Percentiles rank a stretch among this genome's conserved stretches.
Conservation (phyloP, 371 early-diverging fungal genomes). For the Phascolomyces articulosus region DNA sequence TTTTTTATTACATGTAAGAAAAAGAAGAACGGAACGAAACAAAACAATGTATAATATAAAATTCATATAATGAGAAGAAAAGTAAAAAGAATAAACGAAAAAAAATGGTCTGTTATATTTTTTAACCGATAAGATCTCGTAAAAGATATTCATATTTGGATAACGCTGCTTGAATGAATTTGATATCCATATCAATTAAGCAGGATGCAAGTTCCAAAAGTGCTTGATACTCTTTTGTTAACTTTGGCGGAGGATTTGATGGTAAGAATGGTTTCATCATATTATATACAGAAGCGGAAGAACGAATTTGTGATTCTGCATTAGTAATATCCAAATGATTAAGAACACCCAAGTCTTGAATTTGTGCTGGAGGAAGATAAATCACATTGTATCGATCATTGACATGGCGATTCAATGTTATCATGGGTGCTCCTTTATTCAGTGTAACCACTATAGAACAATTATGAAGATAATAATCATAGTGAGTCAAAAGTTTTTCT, state of each 20-base stretch:
- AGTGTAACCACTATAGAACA: too few species aligned
- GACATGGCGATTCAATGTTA: too few species aligned
- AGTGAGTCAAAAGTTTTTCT: too few species aligned
- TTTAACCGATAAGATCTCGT: not conserved
- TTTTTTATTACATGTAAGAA: too few species aligned
- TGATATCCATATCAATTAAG: not conserved
- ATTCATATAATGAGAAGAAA: too few species aligned
- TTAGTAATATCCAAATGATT: not conserved
- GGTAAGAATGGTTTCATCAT: not conserved
- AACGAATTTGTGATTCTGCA: not conserved
- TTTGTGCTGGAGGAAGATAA: not conserved
- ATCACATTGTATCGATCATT: not conserved
- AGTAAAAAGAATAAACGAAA: not conserved
- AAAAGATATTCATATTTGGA: not conserved
- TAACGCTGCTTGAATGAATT: not conserved
- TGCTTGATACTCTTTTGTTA: not conserved
- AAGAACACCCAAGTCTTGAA: not conserved
- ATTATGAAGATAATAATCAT: too few species aligned
- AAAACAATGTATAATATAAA: too few species aligned
- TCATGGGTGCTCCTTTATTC: too few species aligned
- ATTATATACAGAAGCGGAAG: not conserved
- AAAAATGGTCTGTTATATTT: not conserved
- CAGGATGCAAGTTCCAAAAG: not conserved
- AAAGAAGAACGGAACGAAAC: too few species aligned
- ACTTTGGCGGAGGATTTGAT: not conserved